Evolutionary conservation across 2,329 filamentous ascomycete species (phyloP), one percentile per base, ranked within the genome.

Genomic region (Volutella citrinella): DNA sequence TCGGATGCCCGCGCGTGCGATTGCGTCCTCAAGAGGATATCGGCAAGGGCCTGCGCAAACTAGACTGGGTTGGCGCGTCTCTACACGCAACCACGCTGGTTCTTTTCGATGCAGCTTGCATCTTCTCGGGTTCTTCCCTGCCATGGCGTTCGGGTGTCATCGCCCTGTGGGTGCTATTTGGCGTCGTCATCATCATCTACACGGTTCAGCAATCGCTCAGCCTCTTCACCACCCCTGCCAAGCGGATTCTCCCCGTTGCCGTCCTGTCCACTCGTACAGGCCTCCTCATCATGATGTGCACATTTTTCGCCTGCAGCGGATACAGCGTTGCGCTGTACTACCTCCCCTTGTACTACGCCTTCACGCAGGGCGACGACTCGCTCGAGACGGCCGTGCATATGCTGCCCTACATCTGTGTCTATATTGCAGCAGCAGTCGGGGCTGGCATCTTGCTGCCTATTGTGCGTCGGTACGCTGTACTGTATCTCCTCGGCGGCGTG

Each of bases 311-410:
- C 3, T 55, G 52, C 18, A 56, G 57, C 0, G 61, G 55, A 10
- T 59, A 64, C 38, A 65, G 63, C 10, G 55, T 67, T 26, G 43
- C 60, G 0, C 55, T 71, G 8, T 78, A 77, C 54, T 78, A 71
- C 52, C 65, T 71, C 5, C 74, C 75, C 0, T 55, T 78, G 2
- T 76, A 65, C 54, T 77, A 77, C 51, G 67, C 72, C 38, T 78
- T 77, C 47, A 61, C 61, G 0, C 60, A 56, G 5, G 65, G 65
- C 5, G 61, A 70, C 20, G 55, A 44, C 4, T 59, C 66, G 0
- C 44, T 72, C 3, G 38, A 57, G 12, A 59, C 66, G 2, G 66
- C 60, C 1, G 58, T 66, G 1, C 56, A 62, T 3, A 48, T 72
- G 1, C 52, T 73, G 3, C 70, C 67, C 3, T 64, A 64, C 43